phyloP scores from a whole-genome alignment of 2,329 filamentous ascomycete genomes.

The Neopestalotiopsis clavispora region DNA sequence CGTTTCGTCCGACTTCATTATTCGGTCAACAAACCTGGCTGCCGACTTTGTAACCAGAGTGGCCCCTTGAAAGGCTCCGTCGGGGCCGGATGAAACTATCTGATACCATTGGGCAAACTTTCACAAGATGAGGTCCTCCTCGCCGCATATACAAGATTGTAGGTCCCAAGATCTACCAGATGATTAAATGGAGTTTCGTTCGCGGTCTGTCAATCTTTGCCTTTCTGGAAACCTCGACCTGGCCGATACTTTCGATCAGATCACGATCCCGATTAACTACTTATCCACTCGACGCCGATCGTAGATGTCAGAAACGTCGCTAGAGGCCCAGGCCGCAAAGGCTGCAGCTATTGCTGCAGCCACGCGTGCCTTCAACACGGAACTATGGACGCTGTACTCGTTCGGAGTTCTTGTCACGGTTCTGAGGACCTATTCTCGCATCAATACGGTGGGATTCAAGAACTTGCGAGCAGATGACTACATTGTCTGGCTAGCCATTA shows the following conservation, averaged over 20 bases:
- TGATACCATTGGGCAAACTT: background rate
- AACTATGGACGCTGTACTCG: constrained; percentile 35
- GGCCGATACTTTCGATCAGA: background rate
- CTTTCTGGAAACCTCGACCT: background rate
- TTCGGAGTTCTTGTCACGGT: constrained; percentile 37
- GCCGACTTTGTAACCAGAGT: background rate
- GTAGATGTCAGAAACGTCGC: background rate
- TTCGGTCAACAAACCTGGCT: background rate
- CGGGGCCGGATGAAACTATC: background rate
- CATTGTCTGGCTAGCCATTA: constrained; percentile 38
- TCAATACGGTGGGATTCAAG: constrained; percentile 32
- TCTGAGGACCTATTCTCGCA: constrained; percentile 37
- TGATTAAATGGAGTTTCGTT: background rate
- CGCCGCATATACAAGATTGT: background rate
- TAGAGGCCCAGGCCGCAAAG: constrained; percentile 2
- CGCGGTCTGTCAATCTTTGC: constrained; percentile 1
- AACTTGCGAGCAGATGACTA: constrained; percentile 41
- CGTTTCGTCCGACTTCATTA: background rate
- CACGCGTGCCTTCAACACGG: constrained; percentile 12
- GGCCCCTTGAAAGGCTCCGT: background rate
- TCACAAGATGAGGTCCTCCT: background rate
- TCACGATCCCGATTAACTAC: background rate
- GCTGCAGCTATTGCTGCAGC: background rate
- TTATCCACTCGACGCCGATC: background rate
- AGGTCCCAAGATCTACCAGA: background rate